phyloP scores from a whole-genome alignment of 1,139 yeast species.

The Debaryomyces nepalensis region DNA sequence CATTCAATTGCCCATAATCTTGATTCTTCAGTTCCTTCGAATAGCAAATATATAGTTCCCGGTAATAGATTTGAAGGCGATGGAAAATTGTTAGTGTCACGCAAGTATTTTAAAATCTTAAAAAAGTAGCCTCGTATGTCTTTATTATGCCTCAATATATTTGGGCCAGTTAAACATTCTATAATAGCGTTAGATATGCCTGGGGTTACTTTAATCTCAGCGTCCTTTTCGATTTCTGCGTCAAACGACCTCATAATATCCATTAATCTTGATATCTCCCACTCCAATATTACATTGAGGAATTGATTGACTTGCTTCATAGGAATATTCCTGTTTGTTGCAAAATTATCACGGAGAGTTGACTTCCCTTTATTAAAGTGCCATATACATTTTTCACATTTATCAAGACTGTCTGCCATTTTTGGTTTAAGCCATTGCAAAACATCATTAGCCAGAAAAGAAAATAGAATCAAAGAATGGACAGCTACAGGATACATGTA shows the following conservation, averaged over 20 bases:
- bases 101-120: conserved; percentile 27
- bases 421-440: conserved; percentile 46
- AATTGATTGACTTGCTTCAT: conserved; percentile 54
- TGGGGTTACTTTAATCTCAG: not conserved
- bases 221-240: conserved; percentile 3
- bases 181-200: conserved; percentile 30
- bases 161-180: conserved; percentile 58
- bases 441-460: conserved; percentile 55
- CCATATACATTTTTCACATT: conserved; percentile 57
- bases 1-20: conserved; percentile 49
- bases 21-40: conserved; percentile 55
- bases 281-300: conserved; percentile 50
- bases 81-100: conserved; percentile 16
- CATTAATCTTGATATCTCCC: conserved; percentile 47
- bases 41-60: conserved; percentile 55
- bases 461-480: conserved; percentile 61
- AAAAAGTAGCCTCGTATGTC: conserved; percentile 36
- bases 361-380: conserved; percentile 59
- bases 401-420: conserved; percentile 42
- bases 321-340: conserved; percentile 53
- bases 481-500: conserved; percentile 51
- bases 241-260: conserved; percentile 20
- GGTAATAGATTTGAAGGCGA: conserved; percentile 33
- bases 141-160: conserved; percentile 42
- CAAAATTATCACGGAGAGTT: conserved; percentile 54